These are phyloP conservation scores for Auricularia auricula-judae DNA, from an alignment of 768 basidiomycete species.

Conservation along the genomic window DNA sequence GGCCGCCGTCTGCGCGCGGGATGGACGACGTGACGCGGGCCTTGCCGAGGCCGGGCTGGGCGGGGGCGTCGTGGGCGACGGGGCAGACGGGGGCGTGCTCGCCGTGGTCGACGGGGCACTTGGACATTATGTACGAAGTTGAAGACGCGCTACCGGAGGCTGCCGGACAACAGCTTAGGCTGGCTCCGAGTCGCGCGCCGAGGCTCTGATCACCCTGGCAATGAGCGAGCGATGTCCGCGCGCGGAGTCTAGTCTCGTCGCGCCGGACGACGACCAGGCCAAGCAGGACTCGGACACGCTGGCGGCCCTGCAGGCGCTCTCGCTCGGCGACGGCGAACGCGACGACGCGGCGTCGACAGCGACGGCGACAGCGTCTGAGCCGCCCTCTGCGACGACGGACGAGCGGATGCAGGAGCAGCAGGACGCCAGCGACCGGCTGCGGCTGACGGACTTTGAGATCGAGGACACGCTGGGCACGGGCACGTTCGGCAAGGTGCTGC, in stretches of 20 bases:
- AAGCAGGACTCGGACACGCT: constrained; percentile 7
- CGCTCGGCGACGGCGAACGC: background rate
- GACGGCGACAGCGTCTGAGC: background rate
- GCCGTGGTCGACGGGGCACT: constrained; percentile 2
- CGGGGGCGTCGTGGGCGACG: background rate
- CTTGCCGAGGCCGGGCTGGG: constrained; percentile 37
- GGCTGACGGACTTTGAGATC: constrained; percentile 71
- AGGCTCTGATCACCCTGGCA: background rate
- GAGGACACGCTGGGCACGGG: constrained; percentile 81
- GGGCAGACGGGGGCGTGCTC: background rate
- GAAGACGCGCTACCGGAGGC: constrained; percentile 1
- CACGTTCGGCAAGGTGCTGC: constrained; percentile 87
- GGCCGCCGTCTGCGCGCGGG: constrained; percentile 54
- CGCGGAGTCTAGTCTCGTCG: background rate
- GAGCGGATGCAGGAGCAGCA: constrained; percentile 40
- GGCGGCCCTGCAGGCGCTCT: constrained; percentile 1
- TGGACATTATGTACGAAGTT: constrained; percentile 6
- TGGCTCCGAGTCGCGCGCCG: no score
- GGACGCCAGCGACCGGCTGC: constrained; percentile 36
- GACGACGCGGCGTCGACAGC: background rate
- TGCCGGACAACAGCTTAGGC: background rate
- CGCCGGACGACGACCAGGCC: background rate
- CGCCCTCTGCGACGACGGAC: constrained; percentile 20
- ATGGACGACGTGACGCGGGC: constrained; percentile 83
- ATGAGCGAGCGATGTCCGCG: background rate